Evolutionary conservation across 75 land plant genomes (phyloP), one percentile per base, ranked within the genome.

Genomic region (Picea sitchensis): DNA sequence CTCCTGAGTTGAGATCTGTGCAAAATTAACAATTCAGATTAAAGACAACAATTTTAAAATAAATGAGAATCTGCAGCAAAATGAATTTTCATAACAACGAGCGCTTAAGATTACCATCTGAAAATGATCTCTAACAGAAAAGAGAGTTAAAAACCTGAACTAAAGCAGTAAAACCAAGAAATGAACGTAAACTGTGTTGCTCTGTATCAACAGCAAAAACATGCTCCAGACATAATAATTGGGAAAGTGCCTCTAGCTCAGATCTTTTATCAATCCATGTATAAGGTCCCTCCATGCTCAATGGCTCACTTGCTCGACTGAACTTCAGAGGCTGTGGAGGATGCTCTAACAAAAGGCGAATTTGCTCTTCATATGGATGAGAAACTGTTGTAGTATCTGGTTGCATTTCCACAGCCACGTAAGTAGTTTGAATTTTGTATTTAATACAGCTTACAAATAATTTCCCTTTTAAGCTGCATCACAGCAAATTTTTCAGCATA

Each of bases 141-240:
- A 17, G n/a, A 69, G 38, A 41, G n/a, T 32, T n/a, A 30, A 3
- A 61, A 47, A 96, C 98, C 94, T 96, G 99, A 67, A 96, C 83
- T 23, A 96, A 84, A 79, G 99, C 98, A 23, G 95, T 96, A 79
- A 95, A 95, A 23, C 99, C 99, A 59, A 88, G 88, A 79, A 96
- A 96, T 5, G 98, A 95, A n/a, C 87, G 84, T 20, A 92, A 65
- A 80, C 90, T 91, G 76, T 96, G 99, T 77, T 96, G 99, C 72
- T 96, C 99, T 64, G 97, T 96, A 83, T 96, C 99, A 74, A 96
- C 98, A 62, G 87, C 98, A 86, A 96, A 91, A 41, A 88, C 90
- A 57, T 12, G 61, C 62, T 93, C 89, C 31, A 81, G 78, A 65
- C 87, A 82, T 64, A 96, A 81, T 12, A 77, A 57, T 23, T 84